Evolutionary conservation across 305 asterid genomes (phyloP).

Genomic region (Fraxinus angustifolia): DNA sequence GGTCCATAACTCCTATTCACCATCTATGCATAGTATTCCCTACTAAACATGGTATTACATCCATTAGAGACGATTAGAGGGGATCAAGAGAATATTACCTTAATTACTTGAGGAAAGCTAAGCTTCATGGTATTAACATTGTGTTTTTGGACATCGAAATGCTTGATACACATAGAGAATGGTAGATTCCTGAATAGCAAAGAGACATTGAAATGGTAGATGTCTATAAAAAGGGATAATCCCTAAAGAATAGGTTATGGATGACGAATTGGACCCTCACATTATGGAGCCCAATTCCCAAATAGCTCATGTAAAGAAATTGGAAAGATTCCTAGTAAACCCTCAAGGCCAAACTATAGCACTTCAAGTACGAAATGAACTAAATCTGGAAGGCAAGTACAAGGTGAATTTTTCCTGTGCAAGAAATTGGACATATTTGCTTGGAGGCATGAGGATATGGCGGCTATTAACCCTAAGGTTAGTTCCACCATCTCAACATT

Average conservation of each 20-base stretch:
- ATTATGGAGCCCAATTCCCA: not conserved
- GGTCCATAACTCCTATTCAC: no score
- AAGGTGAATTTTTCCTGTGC: not conserved
- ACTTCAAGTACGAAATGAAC: not conserved
- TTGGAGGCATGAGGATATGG: not conserved
- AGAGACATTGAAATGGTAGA: no score
- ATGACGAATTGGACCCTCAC: not conserved
- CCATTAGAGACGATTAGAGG: no score
- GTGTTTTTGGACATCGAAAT: no score
- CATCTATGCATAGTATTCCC: no score
- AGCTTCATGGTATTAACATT: no score
- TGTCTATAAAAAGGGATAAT: not conserved
- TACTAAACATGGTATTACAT: no score
- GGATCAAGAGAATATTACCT: no score
- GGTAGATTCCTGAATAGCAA: not conserved
- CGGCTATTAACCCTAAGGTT: not conserved
- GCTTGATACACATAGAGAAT: not conserved
- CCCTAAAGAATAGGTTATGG: not conserved
- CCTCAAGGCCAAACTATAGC: not conserved
- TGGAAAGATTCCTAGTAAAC: not conserved
- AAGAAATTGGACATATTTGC: not conserved
- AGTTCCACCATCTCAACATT: no score
- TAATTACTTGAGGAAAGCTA: no score
- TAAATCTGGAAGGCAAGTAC: no score
- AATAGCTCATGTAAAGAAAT: not conserved